Evolutionary conservation across 2,329 filamentous ascomycete species (phyloP), one percentile per base, ranked within the genome.

Genomic region (Camptophora hylomeconis): DNA sequence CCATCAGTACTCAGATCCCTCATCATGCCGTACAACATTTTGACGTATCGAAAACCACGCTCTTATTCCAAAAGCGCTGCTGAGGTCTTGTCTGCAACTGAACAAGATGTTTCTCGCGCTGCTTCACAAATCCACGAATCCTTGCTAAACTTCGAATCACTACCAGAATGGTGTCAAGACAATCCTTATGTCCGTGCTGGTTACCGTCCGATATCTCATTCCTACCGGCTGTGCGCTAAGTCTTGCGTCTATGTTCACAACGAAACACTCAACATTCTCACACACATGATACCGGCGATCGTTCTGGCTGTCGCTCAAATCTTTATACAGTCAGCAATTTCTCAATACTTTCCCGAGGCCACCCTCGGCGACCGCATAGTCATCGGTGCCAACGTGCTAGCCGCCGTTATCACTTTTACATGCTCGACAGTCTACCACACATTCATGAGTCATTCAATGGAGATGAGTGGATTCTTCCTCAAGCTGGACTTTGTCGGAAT

Each of bases 231-330:
- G 5, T 65, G 52, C 36, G 41, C 64, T 29, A 30, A 40, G 10
- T 64, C 60, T 38, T 56, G 52, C 48, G 32, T 42, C 4, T 58
- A 60, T 41, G 35, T 56, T 8, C 59, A 62, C 43, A 62, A 62
- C 35, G 58, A 63, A 40, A 48, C 53, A 1, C 37, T 52, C 40
- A 62, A 61, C 35, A 60, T 62, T 25, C 59, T 52, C 37, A 54
- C 57, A 10, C 57, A 63, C 39, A 48, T 67, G 4, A 37, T 67
- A 2, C 62, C 63, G 0, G 58, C 52, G 7, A 21, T 61, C 3
- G 12, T 50, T 13, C 52, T 53, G 27, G 29, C 56, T n/a, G 20
- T 53, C 5, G 45, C 46, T 13, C 48, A 56, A 17, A 21, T 34
- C 24, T 22, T 34, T 8, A 13, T 42, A 11, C 33, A 40, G 34